Conservation (phyloP, 179 eudicot genomes). For the Pouteria campechiana region DNA sequence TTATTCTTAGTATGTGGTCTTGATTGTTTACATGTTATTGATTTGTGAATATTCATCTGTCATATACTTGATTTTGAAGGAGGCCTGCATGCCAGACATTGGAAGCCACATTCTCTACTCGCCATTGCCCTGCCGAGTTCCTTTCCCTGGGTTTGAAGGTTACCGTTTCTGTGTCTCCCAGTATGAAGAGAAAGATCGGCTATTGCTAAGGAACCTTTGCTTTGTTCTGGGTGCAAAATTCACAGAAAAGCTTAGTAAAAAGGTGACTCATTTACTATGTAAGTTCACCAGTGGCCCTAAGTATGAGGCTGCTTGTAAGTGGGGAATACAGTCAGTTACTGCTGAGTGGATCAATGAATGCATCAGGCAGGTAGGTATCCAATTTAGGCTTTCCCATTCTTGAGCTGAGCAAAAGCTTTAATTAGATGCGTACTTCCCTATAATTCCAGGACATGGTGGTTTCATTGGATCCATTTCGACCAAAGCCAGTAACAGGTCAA, state of each 20-base stretch:
- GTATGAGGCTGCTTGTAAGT: conserved; percentile 71
- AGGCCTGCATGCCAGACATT: conserved; percentile 63
- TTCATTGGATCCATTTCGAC: conserved; percentile 34
- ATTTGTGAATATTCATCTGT: too few relatives aligned
- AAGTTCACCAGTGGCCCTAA: conserved; percentile 74
- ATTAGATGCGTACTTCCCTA: background rate
- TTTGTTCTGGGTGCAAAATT: conserved; percentile 75
- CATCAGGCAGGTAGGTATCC: conserved; percentile 47
- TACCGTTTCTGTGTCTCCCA: conserved; percentile 72
- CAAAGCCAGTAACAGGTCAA: conserved; percentile 57
- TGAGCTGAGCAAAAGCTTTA: too few relatives aligned
- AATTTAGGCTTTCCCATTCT: conserved; percentile 2
- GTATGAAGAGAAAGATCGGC: conserved; percentile 62
- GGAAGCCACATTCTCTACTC: conserved; percentile 79
- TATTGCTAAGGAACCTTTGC: conserved; percentile 77
- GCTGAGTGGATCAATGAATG: conserved; percentile 90
- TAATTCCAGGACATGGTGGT: conserved; percentile 41
- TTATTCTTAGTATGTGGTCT: too few relatives aligned
- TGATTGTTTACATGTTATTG: too few relatives aligned
- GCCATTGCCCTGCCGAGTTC: conserved; percentile 85
- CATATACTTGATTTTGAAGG: conserved; percentile 48
- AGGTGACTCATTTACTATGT: conserved; percentile 75
- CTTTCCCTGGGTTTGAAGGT: conserved; percentile 69
- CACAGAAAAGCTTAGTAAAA: conserved; percentile 51
- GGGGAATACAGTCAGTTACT: conserved; percentile 54